Conservation (phyloP, 495 filamentous ascomycete genomes). For the Aspergillus hancockii region DNA sequence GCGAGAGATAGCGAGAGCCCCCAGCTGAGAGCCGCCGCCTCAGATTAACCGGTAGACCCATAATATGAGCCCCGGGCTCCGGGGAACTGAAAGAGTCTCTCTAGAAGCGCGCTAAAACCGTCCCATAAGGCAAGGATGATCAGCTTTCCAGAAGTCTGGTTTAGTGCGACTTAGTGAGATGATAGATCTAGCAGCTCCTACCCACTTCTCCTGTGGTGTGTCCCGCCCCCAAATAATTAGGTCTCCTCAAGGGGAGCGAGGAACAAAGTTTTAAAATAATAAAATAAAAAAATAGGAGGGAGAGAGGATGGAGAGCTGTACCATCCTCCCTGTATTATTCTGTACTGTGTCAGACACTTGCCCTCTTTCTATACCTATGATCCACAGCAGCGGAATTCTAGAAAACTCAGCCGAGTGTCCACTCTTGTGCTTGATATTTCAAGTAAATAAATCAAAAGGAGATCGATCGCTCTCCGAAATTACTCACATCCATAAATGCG, state of each 20-base stretch:
- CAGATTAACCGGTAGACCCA: slow-evolving; percentile 35
- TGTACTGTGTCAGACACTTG: background rate
- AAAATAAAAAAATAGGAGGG: background rate
- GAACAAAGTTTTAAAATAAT: background rate
- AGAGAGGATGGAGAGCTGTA: background rate
- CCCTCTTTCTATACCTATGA: background rate
- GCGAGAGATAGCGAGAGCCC: slow-evolving; percentile 9
- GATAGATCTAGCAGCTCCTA: slow-evolving; percentile 44
- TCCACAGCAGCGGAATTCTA: slow-evolving; percentile 13
- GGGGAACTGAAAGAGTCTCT: slow-evolving; percentile 38
- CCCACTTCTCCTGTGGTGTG: slow-evolving; percentile 25
- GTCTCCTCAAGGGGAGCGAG: slow-evolving; percentile 9
- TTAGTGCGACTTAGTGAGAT: slow-evolving; percentile 46
- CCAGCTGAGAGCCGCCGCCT: slow-evolving; percentile 27
- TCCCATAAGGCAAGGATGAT: slow-evolving; percentile 42
- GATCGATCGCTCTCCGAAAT: slow-evolving; percentile 10
- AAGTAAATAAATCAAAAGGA: slow-evolving; percentile 11
- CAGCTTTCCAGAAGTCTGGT: slow-evolving; percentile 42
- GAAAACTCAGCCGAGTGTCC: slow-evolving; percentile 5
- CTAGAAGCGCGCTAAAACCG: slow-evolving; percentile 38
- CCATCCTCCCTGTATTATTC: background rate
- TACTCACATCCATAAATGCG: slow-evolving; percentile 8
- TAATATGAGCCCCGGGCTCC: slow-evolving; percentile 39
- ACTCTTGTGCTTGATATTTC: slow-evolving; percentile 1
- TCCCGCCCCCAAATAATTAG: slow-evolving; percentile 12